Evolutionary conservation across 768 basidiomycete species (phyloP).

Genomic region (Auriculariales sp.): DNA sequence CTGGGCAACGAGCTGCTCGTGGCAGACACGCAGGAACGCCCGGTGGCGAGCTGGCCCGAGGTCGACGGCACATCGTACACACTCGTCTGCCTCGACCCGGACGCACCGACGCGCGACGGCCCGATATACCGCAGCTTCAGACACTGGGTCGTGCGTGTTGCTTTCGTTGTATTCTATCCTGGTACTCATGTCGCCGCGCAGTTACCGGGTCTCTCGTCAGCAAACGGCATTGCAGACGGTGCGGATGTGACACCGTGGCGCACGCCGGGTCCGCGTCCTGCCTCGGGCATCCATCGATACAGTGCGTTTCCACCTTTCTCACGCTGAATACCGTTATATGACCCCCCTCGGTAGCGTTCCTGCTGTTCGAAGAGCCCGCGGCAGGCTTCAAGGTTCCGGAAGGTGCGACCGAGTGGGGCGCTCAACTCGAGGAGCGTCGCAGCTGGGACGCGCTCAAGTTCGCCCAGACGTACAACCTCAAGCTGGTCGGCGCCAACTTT

Average conservation of each 20-base stretch:
- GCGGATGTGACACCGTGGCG: slow-evolving; percentile 31
- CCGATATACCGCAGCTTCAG: slow-evolving; percentile 38
- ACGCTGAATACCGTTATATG: slow-evolving; percentile 3
- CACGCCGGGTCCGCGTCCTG: slow-evolving; percentile 39
- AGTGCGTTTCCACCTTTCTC: slow-evolving; percentile 19
- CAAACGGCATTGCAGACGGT: not conserved
- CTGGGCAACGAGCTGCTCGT: slow-evolving; percentile 23
- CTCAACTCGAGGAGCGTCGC: slow-evolving; percentile 27
- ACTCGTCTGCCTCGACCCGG: slow-evolving; percentile 43
- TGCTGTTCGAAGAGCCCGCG: slow-evolving; percentile 46
- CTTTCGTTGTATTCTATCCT: not conserved
- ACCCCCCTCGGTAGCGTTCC: slow-evolving; percentile 24
- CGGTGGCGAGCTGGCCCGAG: slow-evolving; percentile 31
- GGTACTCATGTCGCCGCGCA: too few species aligned
- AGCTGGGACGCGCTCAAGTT: slow-evolving; percentile 44
- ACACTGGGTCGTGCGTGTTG: slow-evolving; percentile 34
- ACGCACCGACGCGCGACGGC: slow-evolving; percentile 35
- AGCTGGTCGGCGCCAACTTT: slow-evolving; percentile 45
- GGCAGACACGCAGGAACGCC: slow-evolving; percentile 32
- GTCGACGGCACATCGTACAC: slow-evolving; percentile 29
- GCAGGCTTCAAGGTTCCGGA: slow-evolving; percentile 24
- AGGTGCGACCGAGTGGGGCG: slow-evolving; percentile 31
- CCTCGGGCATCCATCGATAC: slow-evolving; percentile 43
- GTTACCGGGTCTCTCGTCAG: not conserved
- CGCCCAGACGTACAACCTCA: slow-evolving; percentile 34